A percentile compares a stretch with the other conserved stretches of the same genome.
These are phyloP conservation scores for Candida morakotiae DNA, from an alignment of 805 yeast species.

Conservation along the genomic window DNA sequence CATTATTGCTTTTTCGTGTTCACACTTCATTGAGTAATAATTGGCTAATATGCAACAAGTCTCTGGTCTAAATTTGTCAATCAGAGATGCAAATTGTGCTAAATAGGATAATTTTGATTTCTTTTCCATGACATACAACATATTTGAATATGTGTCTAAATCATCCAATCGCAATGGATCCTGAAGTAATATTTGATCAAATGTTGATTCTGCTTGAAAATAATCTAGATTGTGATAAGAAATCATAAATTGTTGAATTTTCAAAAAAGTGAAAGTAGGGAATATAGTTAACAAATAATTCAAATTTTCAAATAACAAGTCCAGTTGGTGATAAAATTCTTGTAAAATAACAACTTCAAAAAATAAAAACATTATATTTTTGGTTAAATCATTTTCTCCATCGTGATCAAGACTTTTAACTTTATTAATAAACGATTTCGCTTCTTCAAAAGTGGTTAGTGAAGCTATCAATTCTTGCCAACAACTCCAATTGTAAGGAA, in stretches of 20 bases:
- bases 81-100: constrained; percentile 78
- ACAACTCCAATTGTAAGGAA: constrained; percentile 90
- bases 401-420: constrained; percentile 18
- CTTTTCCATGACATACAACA: constrained; percentile 90
- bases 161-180: constrained; percentile 92
- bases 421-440: constrained; percentile 36
- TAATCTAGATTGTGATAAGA: constrained; percentile 86
- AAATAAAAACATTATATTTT: constrained; percentile 39
- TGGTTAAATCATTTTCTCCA: constrained; percentile 13
- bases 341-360: constrained; percentile 69
- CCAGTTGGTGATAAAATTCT: constrained; percentile 71
- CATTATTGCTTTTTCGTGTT: constrained; percentile 92
- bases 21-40: constrained; percentile 85
- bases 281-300: constrained; percentile 49
- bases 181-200: constrained; percentile 63
- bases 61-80: constrained; percentile 88
- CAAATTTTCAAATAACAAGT: constrained; percentile 46
- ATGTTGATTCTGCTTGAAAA: constrained; percentile 68
- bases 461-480: constrained; percentile 79
- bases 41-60: constrained; percentile 94
- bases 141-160: constrained; percentile 90
- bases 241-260: constrained; percentile 77
- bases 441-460: constrained; percentile 59
- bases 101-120: constrained; percentile 76
- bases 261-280: constrained; percentile 71